Evolutionary conservation across 495 filamentous ascomycete species (phyloP), one percentile per base, ranked within the genome.

Genomic region (Sporormia fimetaria): DNA sequence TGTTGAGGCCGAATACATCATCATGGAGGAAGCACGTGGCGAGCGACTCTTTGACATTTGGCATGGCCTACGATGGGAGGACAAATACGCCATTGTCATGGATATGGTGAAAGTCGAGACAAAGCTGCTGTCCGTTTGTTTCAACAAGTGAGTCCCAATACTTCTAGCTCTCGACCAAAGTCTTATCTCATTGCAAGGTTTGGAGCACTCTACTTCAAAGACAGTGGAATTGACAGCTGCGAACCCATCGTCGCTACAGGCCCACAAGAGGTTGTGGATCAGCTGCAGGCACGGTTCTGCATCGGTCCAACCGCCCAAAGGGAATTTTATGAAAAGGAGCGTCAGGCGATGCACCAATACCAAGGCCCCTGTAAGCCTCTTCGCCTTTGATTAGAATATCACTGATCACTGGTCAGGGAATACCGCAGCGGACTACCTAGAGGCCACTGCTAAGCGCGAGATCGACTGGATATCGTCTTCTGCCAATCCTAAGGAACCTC

Each of bases 281-380:
- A 18, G 12, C 15, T 46, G 12, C 14, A 32, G 25, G 32, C 35
- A 20, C 16, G 28, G 11, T 48, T 26, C 25, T 42, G 14, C 37
- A 48, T 48, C 20, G 44, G 44, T 14, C 44, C 44, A 1, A 29
- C 25, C 6, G 24, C 25, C 32, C 37, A 20, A 36, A 42, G 38
- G 29, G 38, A 48, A 16, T 42, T 48, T 30, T 48, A 30, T 28
- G 37, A 34, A 26, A 48, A 48, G 16, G 28, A 42, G 30, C 27
- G 38, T 8, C 34, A 21, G n/a, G 21, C 34, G 3, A 42, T 48
- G 44, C 15, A 9, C 22, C 37, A 26, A 28, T 29, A 42, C 16
- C 44, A 42, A 14, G 44, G 44, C 21, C 44, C 44, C 20, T 48
- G 37, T 42, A 36, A 24, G 26, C 22, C 20, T 39, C 27, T 29